Base-by-base conservation (phyloP, 441 rosid species). In the Brassica hybrid region DNA sequence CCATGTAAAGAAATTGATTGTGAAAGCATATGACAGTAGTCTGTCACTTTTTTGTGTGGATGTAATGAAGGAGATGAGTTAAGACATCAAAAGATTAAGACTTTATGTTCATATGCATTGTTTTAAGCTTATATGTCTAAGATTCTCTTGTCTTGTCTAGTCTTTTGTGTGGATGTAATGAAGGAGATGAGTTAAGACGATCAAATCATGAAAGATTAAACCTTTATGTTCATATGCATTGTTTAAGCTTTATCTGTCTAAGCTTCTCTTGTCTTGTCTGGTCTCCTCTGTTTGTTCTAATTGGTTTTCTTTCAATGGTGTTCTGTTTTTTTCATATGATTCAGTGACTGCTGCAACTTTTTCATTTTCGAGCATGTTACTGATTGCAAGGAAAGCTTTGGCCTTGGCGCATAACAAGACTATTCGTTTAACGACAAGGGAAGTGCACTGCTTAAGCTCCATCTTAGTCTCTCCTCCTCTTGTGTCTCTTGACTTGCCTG, bases 381-480 rank as follows among this genome's bases (percentile, higher is more conserved):
- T 75, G 25, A 9, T 71, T 16, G 83, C 79, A 54, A 80, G 76
- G 79, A 80, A 71, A 75, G 83, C 83, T 23, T 71, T 71, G 70
- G 76, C 59, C 41, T 69, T 36, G 57, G 72, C 30, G 45, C 67
- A 74, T 50, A 69, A 14, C 27, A 75, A 74, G 19, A 56, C 69
- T 32, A 48, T 70, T 75, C 73, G 73, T 75, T 75, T 75, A 66
- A 45, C 52, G 19, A 34, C 69, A 6, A 70, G 83, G 73, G 66
- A 80, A 34, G 65, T 80, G 36, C 83, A 65, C 66, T 80, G 72
- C 64, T 6, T 80, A 3, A 69, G 82, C 62, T 88, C 79, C n/a
- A 81, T 91, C 59, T 74, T 94, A 59, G 57, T 83, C 72, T 94
- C 97, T 72, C 97, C 91, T n/a, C 86, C 96, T 57, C 97, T 90